Evolutionary conservation across 2,329 filamentous ascomycete species (phyloP), one percentile per base, ranked within the genome.

Genomic region (Venturia nashicola): DNA sequence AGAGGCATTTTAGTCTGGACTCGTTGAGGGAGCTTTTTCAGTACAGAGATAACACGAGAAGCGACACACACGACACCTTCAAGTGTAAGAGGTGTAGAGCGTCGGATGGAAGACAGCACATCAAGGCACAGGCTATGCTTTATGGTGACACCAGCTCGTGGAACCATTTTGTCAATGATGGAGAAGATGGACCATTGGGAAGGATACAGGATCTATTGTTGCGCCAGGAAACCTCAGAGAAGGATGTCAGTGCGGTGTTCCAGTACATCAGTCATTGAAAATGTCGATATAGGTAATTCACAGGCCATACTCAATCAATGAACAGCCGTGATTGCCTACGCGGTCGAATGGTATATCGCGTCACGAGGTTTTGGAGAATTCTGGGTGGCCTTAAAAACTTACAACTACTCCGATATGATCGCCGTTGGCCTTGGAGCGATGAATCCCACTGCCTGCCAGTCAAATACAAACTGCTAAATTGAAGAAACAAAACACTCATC

Each of bases 131-230:
- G 4, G 94, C 94, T 1, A 93, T 97, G 87, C 78, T 99, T 66
- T 99, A 99, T 72, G 94, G 94, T 62, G 94, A 99, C 72, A 97
- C 94, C 27, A 97, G 91, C 76, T 93, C 91, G n/a, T 99, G 94
- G 94, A 99, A 99, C 71, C 94, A 99, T 75, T 96, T 97, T 76
- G 84, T 88, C 54, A 97, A 96, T 70, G 84, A 86, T 67, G 84
- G 84, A 3, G 82, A 82, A 67, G 77, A 78, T 6, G 84, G 85
- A 0, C 87, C 85, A 0, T 76, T 99, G 71, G 83, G 85, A 67
- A 82, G 83, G 65, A 99, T 99, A 65, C 93, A 99, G 75, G 94
- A 99, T 78, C 76, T 97, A 72, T 72, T 99, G 71, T 78, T 99
- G 60, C 83, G 93, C 68, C 94, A 97, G 75, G 94, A 99, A 77